These are phyloP conservation scores for Meira miltonrushii DNA, from an alignment of 1,284 basidiomycete species.

Conservation along the genomic window DNA sequence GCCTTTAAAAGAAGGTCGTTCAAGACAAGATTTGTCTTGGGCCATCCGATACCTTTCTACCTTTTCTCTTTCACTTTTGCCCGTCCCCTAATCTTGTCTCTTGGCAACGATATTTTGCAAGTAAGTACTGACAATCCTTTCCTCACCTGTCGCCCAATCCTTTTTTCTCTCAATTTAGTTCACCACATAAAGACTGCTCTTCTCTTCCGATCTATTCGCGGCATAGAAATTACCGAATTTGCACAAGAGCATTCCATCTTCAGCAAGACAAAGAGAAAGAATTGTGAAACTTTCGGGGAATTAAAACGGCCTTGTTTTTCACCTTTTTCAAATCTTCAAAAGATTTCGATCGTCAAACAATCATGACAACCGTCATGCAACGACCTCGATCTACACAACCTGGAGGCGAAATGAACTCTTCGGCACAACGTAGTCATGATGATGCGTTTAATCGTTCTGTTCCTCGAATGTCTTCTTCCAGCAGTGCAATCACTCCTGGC, in stretches of 20 bases:
- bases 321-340: background rate
- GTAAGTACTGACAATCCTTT: conserved; percentile 1
- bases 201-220: background rate
- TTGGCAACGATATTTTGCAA: no score
- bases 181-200: background rate
- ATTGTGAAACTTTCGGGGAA: background rate
- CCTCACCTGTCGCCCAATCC: background rate
- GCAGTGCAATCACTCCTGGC: no score
- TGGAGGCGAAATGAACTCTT: no score
- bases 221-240: background rate
- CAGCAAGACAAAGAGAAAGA: background rate
- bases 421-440: no score
- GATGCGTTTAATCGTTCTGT: no score
- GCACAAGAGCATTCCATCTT: background rate
- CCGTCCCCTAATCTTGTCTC: no score
- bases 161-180: background rate
- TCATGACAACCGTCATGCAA: conserved; percentile 10
- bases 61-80: no score
- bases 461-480: no score
- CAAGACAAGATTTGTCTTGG: no score
- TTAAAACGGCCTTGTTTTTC: background rate
- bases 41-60: no score
- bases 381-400: conserved; percentile 6
- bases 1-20: no score
- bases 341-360: background rate